Conservation (phyloP, 306 rosid genomes). For the Geum urbanum region DNA sequence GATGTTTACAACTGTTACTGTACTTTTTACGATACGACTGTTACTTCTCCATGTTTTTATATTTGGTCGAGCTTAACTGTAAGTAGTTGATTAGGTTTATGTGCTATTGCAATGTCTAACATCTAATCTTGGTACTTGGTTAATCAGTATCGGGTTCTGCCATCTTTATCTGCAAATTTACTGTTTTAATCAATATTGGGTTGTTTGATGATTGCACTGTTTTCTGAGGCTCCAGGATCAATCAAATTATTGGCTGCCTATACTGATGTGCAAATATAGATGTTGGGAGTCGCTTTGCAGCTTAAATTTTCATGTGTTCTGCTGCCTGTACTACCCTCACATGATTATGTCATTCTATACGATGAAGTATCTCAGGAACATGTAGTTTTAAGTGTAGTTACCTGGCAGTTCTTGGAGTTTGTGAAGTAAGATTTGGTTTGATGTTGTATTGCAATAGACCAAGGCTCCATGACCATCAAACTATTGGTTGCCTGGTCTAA, state of each 20-base stretch:
- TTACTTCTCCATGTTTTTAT: too few relatives aligned
- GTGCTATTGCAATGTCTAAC: too few relatives aligned
- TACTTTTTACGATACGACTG: too few relatives aligned
- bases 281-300: slow-evolving; percentile 80
- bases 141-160: too few relatives aligned
- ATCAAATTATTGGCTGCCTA: slow-evolving; percentile 28
- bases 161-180: too few relatives aligned
- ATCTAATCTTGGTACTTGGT: too few relatives aligned
- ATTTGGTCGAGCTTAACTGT: too few relatives aligned
- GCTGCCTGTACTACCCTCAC: slow-evolving; percentile 76
- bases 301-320: slow-evolving; percentile 29
- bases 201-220: slow-evolving; percentile 28
- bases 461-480: slow-evolving; percentile 33
- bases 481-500: slow-evolving; percentile 30
- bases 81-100: too few relatives aligned
- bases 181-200: not conserved
- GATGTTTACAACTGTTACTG: too few relatives aligned
- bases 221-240: slow-evolving; percentile 41
- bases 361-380: not conserved
- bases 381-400: too few relatives aligned
- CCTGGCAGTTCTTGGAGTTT: not conserved
- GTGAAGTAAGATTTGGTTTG: slow-evolving; percentile 3
- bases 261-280: slow-evolving; percentile 37
- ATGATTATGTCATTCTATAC: not conserved
- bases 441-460: slow-evolving; percentile 33